These are phyloP conservation scores for Boehmeria nivea DNA, from an alignment of 306 rosid genomes.

Conservation along the genomic window DNA sequence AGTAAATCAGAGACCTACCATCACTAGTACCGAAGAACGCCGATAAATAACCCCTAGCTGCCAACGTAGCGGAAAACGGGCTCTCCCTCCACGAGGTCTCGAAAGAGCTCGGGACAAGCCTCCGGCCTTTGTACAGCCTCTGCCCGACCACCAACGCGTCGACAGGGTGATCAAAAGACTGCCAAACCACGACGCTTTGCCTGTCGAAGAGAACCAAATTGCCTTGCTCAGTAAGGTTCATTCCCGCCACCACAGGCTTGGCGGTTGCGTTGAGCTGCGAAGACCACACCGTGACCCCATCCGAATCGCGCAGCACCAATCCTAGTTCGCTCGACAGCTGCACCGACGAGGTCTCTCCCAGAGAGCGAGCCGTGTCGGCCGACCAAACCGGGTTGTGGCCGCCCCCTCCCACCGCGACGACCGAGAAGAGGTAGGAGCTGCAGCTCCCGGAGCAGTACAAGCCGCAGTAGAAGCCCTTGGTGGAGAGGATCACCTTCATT, in stretches of 20 bases:
- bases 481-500: slow-evolving; percentile 2
- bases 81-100: background rate
- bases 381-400: slow-evolving; percentile 10
- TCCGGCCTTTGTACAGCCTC: too few relatives aligned
- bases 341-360: background rate
- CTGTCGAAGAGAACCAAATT: slow-evolving; percentile 12
- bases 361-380: background rate
- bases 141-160: slow-evolving; percentile 8
- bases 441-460: background rate
- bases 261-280: too few relatives aligned
- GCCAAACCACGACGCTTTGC: slow-evolving; percentile 2
- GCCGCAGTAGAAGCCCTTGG: slow-evolving; percentile 1
- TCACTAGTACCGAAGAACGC: slow-evolving; percentile 8
- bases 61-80: slow-evolving; percentile 7
- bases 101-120: slow-evolving; percentile 3
- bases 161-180: slow-evolving; percentile 10
- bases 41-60: background rate
- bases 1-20: slow-evolving; percentile 7
- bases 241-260: slow-evolving; percentile 12
- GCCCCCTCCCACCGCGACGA: slow-evolving; percentile 7
- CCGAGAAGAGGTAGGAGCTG: background rate
- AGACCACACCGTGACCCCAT: background rate
- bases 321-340: slow-evolving; percentile 3
- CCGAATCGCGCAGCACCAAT: background rate
- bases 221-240: slow-evolving; percentile 10